Conservation (phyloP, 2,329 filamentous ascomycete genomes). For the Paecilomyces niveus region DNA sequence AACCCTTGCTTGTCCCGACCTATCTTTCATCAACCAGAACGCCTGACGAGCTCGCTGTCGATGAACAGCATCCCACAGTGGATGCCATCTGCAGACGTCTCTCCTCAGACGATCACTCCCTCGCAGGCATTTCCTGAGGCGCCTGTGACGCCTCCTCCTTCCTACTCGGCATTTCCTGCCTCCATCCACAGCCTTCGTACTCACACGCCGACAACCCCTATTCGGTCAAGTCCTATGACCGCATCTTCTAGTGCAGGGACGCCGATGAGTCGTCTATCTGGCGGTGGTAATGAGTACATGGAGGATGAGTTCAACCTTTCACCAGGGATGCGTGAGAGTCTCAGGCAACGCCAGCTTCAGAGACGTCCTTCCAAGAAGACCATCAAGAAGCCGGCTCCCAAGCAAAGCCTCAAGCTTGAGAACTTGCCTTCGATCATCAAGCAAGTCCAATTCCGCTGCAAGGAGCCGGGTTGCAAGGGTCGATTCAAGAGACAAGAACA, state of each 20-base stretch:
- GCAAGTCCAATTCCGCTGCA: constrained; percentile 36
- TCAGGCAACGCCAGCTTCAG: constrained; percentile 17
- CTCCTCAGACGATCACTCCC: constrained; percentile 30
- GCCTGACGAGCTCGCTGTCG: constrained; percentile 26
- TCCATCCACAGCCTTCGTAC: constrained; percentile 26
- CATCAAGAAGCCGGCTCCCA: constrained; percentile 21
- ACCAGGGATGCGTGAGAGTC: constrained; percentile 23
- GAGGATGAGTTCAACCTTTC: constrained; percentile 28
- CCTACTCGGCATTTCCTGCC: constrained; percentile 30
- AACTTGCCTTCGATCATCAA: constrained; percentile 32
- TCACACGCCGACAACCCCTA: constrained; percentile 29
- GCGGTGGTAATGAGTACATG: constrained; percentile 24
- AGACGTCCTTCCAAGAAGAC: constrained; percentile 27
- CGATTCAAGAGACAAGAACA: constrained; percentile 45
- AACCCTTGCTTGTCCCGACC: constrained; percentile 33
- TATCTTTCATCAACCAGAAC: constrained; percentile 31
- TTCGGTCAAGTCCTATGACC: constrained; percentile 28
- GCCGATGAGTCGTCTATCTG: constrained; percentile 28
- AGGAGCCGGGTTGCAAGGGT: constrained; percentile 35
- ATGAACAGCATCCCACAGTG: constrained; percentile 32
- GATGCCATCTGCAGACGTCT: constrained; percentile 27
- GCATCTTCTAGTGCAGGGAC: constrained; percentile 28
- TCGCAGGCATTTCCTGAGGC: constrained; percentile 23
- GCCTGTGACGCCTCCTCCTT: constrained; percentile 30
- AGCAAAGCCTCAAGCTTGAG: constrained; percentile 29